phyloP scores from a whole-genome alignment of 2,329 filamentous ascomycete species.

The Fusarium buharicum region DNA sequence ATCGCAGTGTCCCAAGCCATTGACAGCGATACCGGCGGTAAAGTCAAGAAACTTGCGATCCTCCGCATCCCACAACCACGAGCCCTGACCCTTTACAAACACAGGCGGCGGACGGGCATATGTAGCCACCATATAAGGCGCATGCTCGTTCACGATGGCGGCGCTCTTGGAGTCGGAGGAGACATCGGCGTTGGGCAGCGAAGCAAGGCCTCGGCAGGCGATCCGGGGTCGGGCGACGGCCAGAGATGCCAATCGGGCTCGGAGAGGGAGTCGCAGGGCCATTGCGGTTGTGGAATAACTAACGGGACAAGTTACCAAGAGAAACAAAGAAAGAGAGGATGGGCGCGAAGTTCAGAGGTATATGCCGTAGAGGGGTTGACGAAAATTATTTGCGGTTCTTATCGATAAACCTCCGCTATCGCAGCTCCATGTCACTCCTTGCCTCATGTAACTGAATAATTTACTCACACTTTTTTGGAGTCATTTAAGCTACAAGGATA shows the following conservation, averaged over 20 bases:
- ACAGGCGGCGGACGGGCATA: slow-evolving; percentile 91
- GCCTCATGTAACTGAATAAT: slow-evolving; percentile 10
- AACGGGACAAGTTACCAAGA: neutral
- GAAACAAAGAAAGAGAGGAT: neutral
- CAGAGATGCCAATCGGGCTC: slow-evolving; percentile 51
- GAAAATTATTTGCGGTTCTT: slow-evolving; percentile 45
- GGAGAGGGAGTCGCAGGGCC: slow-evolving; percentile 54
- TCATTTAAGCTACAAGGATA: slow-evolving; percentile 13
- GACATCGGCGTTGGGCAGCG: slow-evolving; percentile 75
- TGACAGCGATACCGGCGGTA: slow-evolving; percentile 95
- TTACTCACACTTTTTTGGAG: slow-evolving; percentile 13
- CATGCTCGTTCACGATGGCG: slow-evolving; percentile 77
- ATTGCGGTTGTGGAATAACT: slow-evolving; percentile 42
- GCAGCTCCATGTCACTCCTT: slow-evolving; percentile 35
- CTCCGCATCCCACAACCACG: slow-evolving; percentile 90
- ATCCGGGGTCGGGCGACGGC: slow-evolving; percentile 44
- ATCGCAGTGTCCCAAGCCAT: slow-evolving; percentile 90
- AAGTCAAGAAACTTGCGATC: slow-evolving; percentile 92
- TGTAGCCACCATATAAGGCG: slow-evolving; percentile 93
- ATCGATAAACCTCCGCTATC: slow-evolving; percentile 49
- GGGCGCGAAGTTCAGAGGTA: neutral
- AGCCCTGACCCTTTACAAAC: slow-evolving; percentile 88
- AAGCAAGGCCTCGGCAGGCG: slow-evolving; percentile 48
- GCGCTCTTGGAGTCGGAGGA: slow-evolving; percentile 77
- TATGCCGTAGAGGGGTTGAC: slow-evolving; percentile 12